Evolutionary conservation across 257 asterid species (phyloP), one percentile per base, ranked within the genome.

Genomic region (Jasminum sambac): DNA sequence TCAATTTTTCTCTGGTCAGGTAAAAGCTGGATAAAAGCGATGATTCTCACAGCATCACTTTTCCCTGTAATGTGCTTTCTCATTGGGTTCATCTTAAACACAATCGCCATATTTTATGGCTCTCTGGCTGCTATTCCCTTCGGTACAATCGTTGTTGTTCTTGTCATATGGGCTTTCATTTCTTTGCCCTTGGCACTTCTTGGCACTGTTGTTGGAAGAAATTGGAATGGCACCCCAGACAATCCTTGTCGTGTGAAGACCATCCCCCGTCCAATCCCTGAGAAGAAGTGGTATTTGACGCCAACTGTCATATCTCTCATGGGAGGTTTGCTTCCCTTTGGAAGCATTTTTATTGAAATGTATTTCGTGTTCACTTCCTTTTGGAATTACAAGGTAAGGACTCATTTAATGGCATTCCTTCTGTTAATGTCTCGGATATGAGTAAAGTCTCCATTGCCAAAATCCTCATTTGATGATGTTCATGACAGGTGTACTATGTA

Each of bases 251-350:
- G 95, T 37, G 95, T 90, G 64, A 90, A 90, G 86, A 90, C 96
- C 58, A 90, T 90, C 66, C 97, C 96, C 24, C 96, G 96, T 65
- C 95, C 95, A 34, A 86, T 88, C 63, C 95, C 91, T n/a, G 91
- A 86, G 80, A 88, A 88, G 87, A 88, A 88, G 76, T 88, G 95
- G 95, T 88, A 88, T 69, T 89, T 90, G 66, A 86, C 92, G 11
- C 90, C 96, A 42, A 83, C 89, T 6, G 73, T 90, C 40, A 81
- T 90, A 73, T 82, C 96, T 62, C 86, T 90, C 78, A 88, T 90
- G 96, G 95, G 96, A 71, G 96, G 96, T 66, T 81, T 90, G 64
- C 95, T 90, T 75, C 95, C 96, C 40, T 90, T 90, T 30, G 96
- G 95, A 59, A 90, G 95, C 88, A 90, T 90, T 73, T 90, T 90